Base-by-base conservation (phyloP, 768 basidiomycete genomes). In the Chalciporus piperatus region DNA sequence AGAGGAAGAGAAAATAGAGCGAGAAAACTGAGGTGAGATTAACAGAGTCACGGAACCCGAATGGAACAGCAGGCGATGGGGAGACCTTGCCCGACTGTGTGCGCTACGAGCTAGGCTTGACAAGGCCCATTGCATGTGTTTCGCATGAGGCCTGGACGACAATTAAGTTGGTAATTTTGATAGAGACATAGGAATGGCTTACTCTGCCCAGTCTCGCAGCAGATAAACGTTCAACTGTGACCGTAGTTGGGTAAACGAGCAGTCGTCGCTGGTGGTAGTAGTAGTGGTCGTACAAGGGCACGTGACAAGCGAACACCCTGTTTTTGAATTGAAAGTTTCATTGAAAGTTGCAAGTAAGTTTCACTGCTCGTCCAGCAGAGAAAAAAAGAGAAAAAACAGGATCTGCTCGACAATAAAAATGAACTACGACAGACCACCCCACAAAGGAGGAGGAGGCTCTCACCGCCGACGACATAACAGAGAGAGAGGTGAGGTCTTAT, bases 121-220 rank as follows among this genome's bases (percentile, higher is more conserved):
- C 78, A 76, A 79, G 69, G 72, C 78, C 77, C 84, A 85, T 86
- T 74, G 83, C 86, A 88, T 87, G 80, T 74, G 79, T 69, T 64
- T 78, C 64, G 79, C 83, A 85, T 85, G 62, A 33, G 13, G 30
- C 76, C 83, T 79, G 52, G 23, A 16, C 17, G 16, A 35, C 40
- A 14, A 17, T 28, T 30, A 39, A 41, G 46, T 41, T 33, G 58
- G 7, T 25, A n/a, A 27, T 19, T 44, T 22, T 38, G 35, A 25
- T 32, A 32, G 11, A 32, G 4, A 11, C 2, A 12, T 32, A 12
- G 27, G 14, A 23, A 39, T 35, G 16, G 52, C 61, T 52, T 43
- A 73, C 63, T 60, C 35, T 62, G 52, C 56, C 46, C 54, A 54
- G 56, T 54, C 63, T n/a, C 46, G 11, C 47, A 48, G 45, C 48